Evolutionary conservation across 371 early-diverging fungal genomes (phyloP), one percentile per base, ranked within the genome.

Genomic region (Rhizopus delemar): DNA sequence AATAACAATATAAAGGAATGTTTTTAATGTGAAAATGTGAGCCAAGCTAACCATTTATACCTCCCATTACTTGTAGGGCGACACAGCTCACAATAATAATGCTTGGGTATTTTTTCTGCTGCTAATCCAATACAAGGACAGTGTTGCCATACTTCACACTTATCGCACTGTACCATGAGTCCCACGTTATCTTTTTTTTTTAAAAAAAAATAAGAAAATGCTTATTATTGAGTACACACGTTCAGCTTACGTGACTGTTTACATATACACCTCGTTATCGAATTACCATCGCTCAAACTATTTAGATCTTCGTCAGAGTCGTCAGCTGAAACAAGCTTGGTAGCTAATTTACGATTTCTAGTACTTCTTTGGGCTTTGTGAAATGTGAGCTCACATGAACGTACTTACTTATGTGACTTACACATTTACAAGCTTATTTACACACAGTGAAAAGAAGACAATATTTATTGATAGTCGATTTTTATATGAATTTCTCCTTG

Each of bases 81-180:
- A 70, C 95, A 93, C 22, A 85, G 80, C 52, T 94, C 95, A 73
- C 95, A 94, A 65, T 86, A 94, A 73, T 94, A 94, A 57, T 89
- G 82, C 63, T 92, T 89, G 8, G 95, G 94, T 33, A 89, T 75
- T 48, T 86, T 83, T 59, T 86, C 83, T 51, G 83, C 75, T 8
- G 82, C 75, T 43, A 78, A 53, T 15, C 91, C 90, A 60, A 94
- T 88, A 67, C 95, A 94, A 32, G 86, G 83, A 60, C 89, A 89
- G 69, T 94, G 95, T 71, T 94, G 95, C 95, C 95, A 94, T 9
- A 93, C 93, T 63, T 87, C 83, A 68, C 95, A 94, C 12, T 82
- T 80, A 59, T 94, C 94, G 74, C 95, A 94, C 71, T 93, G 91
- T 34, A 94, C 90, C 93, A 93, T 94, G 41, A 88, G 69, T 41